Evolutionary conservation across 129 eudicot species (phyloP).

Genomic region (Ambrosia trifida): DNA sequence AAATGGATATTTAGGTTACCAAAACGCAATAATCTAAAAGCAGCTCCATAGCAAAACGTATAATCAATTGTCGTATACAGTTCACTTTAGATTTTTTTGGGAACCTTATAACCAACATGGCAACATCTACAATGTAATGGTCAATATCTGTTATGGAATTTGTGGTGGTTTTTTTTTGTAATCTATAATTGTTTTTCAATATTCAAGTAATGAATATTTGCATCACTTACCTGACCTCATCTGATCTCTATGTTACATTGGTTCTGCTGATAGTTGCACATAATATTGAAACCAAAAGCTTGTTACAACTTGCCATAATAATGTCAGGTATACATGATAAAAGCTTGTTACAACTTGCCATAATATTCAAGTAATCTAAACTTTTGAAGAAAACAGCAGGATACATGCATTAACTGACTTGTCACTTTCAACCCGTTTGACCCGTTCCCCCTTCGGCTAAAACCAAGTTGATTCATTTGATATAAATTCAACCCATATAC

Average conservation of each 20-base stretch:
- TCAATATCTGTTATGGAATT: conserved; percentile 69
- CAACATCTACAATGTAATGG: conserved; percentile 97
- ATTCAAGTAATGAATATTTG: conserved; percentile 9
- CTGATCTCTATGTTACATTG: conserved; percentile 12
- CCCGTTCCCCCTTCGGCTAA: no score
- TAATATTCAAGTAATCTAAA: neutral
- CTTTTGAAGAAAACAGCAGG: neutral
- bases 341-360: neutral
- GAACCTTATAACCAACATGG: conserved; percentile 50
- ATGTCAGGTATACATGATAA: neutral
- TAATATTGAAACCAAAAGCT: neutral
- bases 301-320: neutral
- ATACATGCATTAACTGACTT: no score
- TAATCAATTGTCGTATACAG: no score
- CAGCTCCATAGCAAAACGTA: no score
- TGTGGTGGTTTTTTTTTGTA: conserved; percentile 49
- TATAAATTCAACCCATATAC: conserved; percentile 24
- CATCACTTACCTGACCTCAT: neutral
- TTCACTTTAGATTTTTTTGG: no score
- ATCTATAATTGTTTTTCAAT: neutral
- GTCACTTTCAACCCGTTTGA: no score
- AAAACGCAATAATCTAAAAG: no score
- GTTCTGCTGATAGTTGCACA: conserved; percentile 24
- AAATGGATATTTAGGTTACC: no score
- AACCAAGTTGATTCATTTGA: neutral